Conservation (phyloP, 495 filamentous ascomycete genomes). For the Bacidia rubella region DNA sequence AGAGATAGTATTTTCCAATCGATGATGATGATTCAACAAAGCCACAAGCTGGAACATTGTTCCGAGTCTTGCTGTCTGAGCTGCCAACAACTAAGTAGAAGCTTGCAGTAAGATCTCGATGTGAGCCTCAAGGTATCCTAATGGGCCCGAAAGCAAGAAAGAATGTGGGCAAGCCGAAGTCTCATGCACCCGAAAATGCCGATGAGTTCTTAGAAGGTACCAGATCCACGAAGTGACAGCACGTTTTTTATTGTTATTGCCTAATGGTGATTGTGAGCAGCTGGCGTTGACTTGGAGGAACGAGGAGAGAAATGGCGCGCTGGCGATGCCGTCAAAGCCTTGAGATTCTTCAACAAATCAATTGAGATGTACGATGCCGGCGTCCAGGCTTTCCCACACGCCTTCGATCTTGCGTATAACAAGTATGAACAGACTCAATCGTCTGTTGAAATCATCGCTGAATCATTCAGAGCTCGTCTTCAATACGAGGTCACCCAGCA, state of each 20-base stretch:
- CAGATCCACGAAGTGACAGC: background rate
- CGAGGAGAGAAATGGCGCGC: conserved; percentile 62
- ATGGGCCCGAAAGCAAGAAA: background rate
- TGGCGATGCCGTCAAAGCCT: conserved; percentile 54
- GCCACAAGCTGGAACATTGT: too few species aligned
- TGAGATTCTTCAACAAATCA: conserved; percentile 54
- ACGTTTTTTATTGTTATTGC: background rate
- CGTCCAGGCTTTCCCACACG: conserved; percentile 38
- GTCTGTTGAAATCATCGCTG: background rate
- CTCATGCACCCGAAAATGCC: conserved; percentile 35
- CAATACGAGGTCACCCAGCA: conserved; percentile 11
- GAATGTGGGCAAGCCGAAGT: background rate
- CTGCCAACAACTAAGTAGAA: too few species aligned
- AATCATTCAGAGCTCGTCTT: conserved; percentile 5
- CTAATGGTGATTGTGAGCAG: conserved; percentile 21
- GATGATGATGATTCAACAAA: too few species aligned
- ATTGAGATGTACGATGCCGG: conserved; percentile 51
- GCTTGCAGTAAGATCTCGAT: too few species aligned
- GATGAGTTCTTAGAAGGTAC: conserved; percentile 49
- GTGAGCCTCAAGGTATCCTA: background rate
- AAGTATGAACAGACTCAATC: conserved; percentile 33
- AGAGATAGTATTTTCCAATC: too few species aligned
- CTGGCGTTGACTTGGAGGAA: conserved; percentile 55
- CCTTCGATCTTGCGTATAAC: conserved; percentile 63
- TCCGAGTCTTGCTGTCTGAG: too few species aligned